Evolutionary conservation across 1,284 basidiomycete species (phyloP).

Genomic region (Pseudozyma flocculosa): DNA sequence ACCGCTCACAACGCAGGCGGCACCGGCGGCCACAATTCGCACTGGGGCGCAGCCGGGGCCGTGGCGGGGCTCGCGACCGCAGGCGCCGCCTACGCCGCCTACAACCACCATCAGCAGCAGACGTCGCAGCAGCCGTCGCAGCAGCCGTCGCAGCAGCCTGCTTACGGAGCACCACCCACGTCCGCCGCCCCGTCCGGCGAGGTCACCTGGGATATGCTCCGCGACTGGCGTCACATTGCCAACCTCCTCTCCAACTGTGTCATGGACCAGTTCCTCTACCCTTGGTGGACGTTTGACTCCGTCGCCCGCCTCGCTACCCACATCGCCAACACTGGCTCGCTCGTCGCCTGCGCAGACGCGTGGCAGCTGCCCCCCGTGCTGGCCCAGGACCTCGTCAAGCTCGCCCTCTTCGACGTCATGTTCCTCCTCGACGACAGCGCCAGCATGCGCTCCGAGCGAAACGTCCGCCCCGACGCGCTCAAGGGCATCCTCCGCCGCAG

Average conservation of each 20-base stretch:
- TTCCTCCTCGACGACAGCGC: slow-evolving; percentile 49
- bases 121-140: background rate
- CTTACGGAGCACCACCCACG: slow-evolving; percentile 4
- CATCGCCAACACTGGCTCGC: slow-evolving; percentile 33
- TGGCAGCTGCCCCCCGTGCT: slow-evolving; percentile 49
- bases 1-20: background rate
- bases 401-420: slow-evolving; percentile 48
- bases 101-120: slow-evolving; percentile 23
- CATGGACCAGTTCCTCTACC: slow-evolving; percentile 46
- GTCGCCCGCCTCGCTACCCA: slow-evolving; percentile 36
- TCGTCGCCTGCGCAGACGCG: slow-evolving; percentile 32
- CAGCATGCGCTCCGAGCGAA: slow-evolving; percentile 32
- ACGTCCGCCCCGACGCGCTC: slow-evolving; percentile 23
- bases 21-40: slow-evolving; percentile 3
- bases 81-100: slow-evolving; percentile 23
- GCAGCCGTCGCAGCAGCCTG: slow-evolving; percentile 1
- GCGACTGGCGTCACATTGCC: slow-evolving; percentile 40
- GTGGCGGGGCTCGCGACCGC: slow-evolving; percentile 31
- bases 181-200: slow-evolving; percentile 1
- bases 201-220: slow-evolving; percentile 27
- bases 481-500: slow-evolving; percentile 33
- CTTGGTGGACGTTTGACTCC: slow-evolving; percentile 42
- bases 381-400: slow-evolving; percentile 47
- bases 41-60: slow-evolving; percentile 22
- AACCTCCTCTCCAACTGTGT: slow-evolving; percentile 42